phyloP scores from a whole-genome alignment of 805 yeast genomes.

The Crinitomyces ghanaensis region DNA sequence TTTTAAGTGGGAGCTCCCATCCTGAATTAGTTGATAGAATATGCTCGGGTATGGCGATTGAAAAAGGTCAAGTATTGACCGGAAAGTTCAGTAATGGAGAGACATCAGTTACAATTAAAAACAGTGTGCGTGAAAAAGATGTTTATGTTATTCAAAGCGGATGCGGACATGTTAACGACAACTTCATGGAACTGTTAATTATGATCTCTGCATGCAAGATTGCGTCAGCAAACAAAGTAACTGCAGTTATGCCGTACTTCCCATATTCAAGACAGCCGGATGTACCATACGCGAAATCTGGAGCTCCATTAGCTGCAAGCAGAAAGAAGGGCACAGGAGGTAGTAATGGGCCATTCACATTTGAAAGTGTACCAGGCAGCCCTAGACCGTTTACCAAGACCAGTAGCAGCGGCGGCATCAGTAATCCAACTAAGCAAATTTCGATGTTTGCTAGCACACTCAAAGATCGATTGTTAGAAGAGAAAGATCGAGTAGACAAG shows the following conservation, averaged over 20 bases:
- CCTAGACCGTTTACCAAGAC: constrained; percentile 21
- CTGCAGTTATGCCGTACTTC: constrained; percentile 85
- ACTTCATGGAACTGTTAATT: constrained; percentile 69
- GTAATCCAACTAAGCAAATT: neutral
- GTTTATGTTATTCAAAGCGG: constrained; percentile 80
- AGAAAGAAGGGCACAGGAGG: neutral
- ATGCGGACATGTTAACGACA: constrained; percentile 80
- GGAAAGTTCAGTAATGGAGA: constrained; percentile 69
- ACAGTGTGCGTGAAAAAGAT: constrained; percentile 92
- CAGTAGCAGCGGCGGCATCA: neutral
- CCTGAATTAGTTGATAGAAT: constrained; percentile 65
- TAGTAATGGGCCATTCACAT: constrained; percentile 26
- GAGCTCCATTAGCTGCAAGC: constrained; percentile 50
- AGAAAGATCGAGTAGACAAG: neutral
- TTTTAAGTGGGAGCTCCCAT: constrained; percentile 86
- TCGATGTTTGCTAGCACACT: neutral
- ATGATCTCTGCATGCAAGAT: constrained; percentile 87
- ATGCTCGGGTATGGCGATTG: constrained; percentile 65
- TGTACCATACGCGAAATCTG: constrained; percentile 67
- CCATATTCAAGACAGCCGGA: constrained; percentile 97
- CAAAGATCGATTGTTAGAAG: constrained; percentile 1
- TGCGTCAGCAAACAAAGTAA: constrained; percentile 79
- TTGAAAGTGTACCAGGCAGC: constrained; percentile 42
- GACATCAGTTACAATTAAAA: constrained; percentile 72
- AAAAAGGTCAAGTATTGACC: constrained; percentile 50